Evolutionary conservation across 345 rosid genomes (phyloP).

Genomic region (Gossypium anomalum): DNA sequence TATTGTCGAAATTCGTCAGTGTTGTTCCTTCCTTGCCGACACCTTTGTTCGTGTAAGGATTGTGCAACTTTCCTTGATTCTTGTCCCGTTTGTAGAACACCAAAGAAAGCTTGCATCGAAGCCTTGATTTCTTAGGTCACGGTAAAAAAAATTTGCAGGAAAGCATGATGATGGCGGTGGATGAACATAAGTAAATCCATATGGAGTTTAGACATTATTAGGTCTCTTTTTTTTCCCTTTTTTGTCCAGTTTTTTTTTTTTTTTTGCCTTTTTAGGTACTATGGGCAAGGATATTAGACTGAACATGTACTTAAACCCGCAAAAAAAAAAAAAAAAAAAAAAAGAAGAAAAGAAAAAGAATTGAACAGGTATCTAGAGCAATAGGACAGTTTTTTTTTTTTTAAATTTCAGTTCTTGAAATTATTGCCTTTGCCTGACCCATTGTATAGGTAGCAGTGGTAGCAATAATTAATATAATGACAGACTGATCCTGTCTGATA

Average conservation of each 20-base stretch:
- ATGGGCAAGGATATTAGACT: conserved; percentile 3
- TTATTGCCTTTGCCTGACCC: not conserved
- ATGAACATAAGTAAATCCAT: not conserved
- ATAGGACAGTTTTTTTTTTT: conserved; percentile 24
- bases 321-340: not conserved
- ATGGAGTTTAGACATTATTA: not conserved
- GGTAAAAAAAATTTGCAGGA: conserved; percentile 23
- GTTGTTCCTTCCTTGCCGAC: conserved; percentile 90
- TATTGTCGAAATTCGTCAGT: conserved; percentile 47
- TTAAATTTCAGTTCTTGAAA: conserved; percentile 5
- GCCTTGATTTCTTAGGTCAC: conserved; percentile 43
- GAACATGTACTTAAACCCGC: conserved; percentile 14
- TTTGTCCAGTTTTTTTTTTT: not conserved
- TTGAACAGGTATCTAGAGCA: conserved; percentile 19
- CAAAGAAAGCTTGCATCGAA: conserved; percentile 70
- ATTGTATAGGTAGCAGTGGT: not conserved
- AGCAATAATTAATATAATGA: not conserved
- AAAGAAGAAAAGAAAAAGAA: not conserved
- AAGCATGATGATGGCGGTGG: conserved; percentile 2
- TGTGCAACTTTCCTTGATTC: conserved; percentile 53
- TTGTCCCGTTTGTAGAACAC: conserved; percentile 68
- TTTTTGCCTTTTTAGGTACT: conserved; percentile 11
- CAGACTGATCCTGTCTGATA: not conserved
- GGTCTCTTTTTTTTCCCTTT: not conserved
- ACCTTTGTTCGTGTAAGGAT: conserved; percentile 65